Conservation (phyloP, 2,329 filamentous ascomycete species). For the Xylaria polymorpha region DNA sequence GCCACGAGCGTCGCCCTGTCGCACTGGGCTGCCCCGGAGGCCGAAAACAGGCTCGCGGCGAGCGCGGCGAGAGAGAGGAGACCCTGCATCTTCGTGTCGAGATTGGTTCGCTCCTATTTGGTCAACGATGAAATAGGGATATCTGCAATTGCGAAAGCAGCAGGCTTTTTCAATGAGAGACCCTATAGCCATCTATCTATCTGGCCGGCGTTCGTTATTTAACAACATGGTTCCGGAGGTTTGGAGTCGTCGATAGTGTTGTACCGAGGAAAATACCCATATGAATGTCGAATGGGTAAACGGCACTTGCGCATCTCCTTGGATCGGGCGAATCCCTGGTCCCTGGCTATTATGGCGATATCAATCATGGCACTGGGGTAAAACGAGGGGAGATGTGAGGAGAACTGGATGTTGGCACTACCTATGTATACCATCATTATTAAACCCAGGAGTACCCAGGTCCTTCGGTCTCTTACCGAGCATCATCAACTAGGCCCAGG, state of each 20-base stretch:
- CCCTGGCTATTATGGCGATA: constrained; percentile 33
- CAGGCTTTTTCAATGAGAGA: background rate
- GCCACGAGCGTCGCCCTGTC: constrained; percentile 44
- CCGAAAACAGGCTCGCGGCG: constrained; percentile 37
- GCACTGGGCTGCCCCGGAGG: constrained; percentile 42
- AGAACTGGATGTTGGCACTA: background rate
- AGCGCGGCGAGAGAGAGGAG: constrained; percentile 40
- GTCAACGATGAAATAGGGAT: constrained; percentile 4
- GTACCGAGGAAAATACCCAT: constrained; percentile 48
- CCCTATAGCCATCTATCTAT: background rate
- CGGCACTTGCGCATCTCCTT: constrained; percentile 44
- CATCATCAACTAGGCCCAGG: too few relatives aligned
- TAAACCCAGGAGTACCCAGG: background rate
- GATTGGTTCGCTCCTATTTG: background rate
- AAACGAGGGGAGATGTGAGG: constrained; percentile 3
- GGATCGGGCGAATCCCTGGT: constrained; percentile 20
- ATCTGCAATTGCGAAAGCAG: constrained; percentile 3
- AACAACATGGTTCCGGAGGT: constrained; percentile 38
- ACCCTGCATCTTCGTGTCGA: constrained; percentile 25
- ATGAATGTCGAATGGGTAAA: constrained; percentile 45
- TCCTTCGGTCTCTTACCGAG: constrained; percentile 1
- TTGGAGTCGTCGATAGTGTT: constrained; percentile 41
- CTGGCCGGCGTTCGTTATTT: constrained; percentile 27
- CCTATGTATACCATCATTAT: background rate
- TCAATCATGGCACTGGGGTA: constrained; percentile 12